These are phyloP conservation scores for Melaleuca quinquenervia DNA, from an alignment of 345 rosid species.

Conservation along the genomic window DNA sequence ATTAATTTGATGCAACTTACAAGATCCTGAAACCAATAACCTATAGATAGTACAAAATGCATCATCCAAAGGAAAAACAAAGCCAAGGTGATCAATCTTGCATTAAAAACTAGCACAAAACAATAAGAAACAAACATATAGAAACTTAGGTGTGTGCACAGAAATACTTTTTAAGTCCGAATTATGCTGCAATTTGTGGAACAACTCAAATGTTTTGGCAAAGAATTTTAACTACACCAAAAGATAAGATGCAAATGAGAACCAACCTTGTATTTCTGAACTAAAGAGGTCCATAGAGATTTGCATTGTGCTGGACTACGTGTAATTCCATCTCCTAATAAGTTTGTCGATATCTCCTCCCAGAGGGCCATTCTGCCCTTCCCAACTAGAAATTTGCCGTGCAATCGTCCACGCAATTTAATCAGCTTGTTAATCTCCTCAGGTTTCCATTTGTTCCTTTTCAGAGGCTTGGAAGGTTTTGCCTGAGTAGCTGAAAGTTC, in stretches of 20 bases:
- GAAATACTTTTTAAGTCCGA: background rate
- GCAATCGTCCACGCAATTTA: constrained; percentile 54
- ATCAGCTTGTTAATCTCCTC: constrained; percentile 78
- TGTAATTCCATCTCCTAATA: constrained; percentile 46
- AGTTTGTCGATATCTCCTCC: constrained; percentile 69
- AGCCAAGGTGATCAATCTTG: background rate
- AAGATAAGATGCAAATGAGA: background rate
- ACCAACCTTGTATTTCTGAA: constrained; percentile 77
- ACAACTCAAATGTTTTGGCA: background rate
- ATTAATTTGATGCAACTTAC: background rate
- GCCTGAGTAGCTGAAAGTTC: constrained; percentile 22
- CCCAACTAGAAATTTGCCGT: constrained; percentile 57
- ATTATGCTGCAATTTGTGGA: background rate
- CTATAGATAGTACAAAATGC: background rate
- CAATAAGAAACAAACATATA: background rate
- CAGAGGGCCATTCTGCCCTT: constrained; percentile 94
- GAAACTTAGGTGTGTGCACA: background rate
- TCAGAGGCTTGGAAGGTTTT: constrained; percentile 37
- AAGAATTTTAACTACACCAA: background rate
- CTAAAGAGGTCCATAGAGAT: constrained; percentile 79
- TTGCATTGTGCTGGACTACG: constrained; percentile 88
- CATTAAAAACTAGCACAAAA: background rate
- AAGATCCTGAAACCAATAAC: background rate
- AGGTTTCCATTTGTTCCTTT: constrained; percentile 78
- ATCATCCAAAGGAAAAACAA: background rate